phyloP scores from a whole-genome alignment of 179 eudicot species.

The Camellia oleifera region DNA sequence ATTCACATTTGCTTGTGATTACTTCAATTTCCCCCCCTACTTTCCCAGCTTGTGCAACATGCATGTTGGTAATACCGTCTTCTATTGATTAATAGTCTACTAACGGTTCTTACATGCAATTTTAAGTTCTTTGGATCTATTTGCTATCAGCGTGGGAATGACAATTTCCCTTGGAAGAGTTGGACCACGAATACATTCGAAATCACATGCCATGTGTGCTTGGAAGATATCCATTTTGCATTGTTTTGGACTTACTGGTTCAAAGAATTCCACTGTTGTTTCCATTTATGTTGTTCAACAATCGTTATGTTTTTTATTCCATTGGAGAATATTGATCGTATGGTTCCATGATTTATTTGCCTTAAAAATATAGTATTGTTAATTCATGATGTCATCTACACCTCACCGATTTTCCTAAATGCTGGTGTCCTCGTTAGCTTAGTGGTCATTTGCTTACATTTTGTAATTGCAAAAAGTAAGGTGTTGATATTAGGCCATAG shows the following conservation, averaged over 20 bases:
- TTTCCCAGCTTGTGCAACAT: background rate
- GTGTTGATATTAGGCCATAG: background rate
- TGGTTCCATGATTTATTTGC: background rate
- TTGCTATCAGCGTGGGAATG: background rate
- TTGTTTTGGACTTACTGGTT: background rate
- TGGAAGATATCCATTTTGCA: background rate
- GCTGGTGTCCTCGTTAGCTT: background rate
- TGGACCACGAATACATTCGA: background rate
- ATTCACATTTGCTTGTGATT: background rate
- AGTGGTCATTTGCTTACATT: background rate
- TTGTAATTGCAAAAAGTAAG: background rate
- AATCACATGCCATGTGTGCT: background rate
- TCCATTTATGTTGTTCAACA: background rate
- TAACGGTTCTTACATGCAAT: background rate
- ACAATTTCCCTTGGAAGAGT: background rate
- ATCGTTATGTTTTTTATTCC: background rate
- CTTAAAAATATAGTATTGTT: background rate
- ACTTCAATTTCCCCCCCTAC: background rate
- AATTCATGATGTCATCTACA: background rate
- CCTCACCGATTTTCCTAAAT: background rate
- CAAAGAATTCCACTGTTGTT: background rate
- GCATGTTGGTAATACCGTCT: conserved; percentile 5
- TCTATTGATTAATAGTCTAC: background rate
- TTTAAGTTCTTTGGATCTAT: background rate
- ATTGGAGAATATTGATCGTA: background rate